Evolutionary conservation across 495 filamentous ascomycete species (phyloP).

Genomic region (Penicillium pulvis): DNA sequence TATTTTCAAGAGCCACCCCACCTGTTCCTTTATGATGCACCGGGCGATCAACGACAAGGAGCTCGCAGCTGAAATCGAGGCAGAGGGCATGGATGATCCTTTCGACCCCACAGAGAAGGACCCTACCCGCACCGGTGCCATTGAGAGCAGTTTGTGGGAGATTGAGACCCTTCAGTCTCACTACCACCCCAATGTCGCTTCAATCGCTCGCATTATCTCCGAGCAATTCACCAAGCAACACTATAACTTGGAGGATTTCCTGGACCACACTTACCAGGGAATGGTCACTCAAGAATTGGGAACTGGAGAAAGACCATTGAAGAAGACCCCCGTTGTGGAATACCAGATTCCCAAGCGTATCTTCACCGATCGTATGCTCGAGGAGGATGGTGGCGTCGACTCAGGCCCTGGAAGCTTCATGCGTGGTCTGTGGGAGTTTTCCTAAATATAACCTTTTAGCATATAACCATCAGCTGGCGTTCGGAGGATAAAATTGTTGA

Average conservation of each 20-base stretch:
- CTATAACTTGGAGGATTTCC: constrained; percentile 92
- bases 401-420: constrained; percentile 41
- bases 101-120: constrained; percentile 76
- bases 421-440: constrained; percentile 45
- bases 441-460: constrained; percentile 8
- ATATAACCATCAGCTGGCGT: constrained; percentile 12
- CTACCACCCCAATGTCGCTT: constrained; percentile 96
- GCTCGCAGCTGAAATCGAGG: constrained; percentile 56
- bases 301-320: constrained; percentile 66
- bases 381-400: constrained; percentile 48
- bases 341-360: constrained; percentile 92
- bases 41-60: constrained; percentile 63
- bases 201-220: constrained; percentile 88
- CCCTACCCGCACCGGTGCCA: constrained; percentile 80
- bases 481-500: constrained; percentile 6
- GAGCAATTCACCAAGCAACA: constrained; percentile 97
- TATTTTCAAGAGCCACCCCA: constrained; percentile 84
- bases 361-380: constrained; percentile 56
- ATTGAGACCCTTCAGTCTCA: constrained; percentile 85
- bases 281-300: constrained; percentile 80
- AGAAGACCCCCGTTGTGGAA: constrained; percentile 85
- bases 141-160: constrained; percentile 96
- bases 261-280: constrained; percentile 91
- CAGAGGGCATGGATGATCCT: constrained; percentile 73
- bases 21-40: constrained; percentile 94